Conservation (phyloP, 2,329 filamentous ascomycete genomes). For the Fusarium verrucosum region DNA sequence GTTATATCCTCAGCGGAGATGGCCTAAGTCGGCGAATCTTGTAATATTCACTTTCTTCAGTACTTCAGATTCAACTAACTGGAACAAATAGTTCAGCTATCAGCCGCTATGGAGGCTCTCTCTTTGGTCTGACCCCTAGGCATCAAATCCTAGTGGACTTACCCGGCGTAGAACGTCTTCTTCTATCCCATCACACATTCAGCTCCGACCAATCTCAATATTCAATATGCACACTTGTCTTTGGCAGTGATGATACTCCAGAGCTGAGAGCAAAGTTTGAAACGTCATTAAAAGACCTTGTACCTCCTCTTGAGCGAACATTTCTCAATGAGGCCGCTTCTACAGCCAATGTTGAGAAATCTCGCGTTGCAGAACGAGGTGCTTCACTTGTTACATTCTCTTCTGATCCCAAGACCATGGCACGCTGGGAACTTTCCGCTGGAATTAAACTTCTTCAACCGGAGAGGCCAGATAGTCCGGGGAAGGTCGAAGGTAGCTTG, state of each 20-base stretch:
- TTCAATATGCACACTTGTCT: slow-evolving; percentile 28
- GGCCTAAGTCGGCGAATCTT: slow-evolving; percentile 23
- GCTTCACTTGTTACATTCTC: slow-evolving; percentile 31
- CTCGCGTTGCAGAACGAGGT: slow-evolving; percentile 16
- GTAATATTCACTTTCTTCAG: not conserved
- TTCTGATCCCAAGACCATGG: slow-evolving; percentile 5
- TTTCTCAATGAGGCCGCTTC: slow-evolving; percentile 37
- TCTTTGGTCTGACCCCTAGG: slow-evolving; percentile 31
- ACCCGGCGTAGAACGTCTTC: slow-evolving; percentile 23
- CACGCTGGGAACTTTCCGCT: slow-evolving; percentile 34
- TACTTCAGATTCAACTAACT: not conserved
- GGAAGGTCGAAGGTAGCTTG: slow-evolving; percentile 17
- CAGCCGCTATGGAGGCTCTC: slow-evolving; percentile 27
- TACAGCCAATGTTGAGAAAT: slow-evolving; percentile 29
- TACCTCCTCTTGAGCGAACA: slow-evolving; percentile 19
- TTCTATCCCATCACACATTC: slow-evolving; percentile 28
- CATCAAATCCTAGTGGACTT: slow-evolving; percentile 32
- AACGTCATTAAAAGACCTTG: slow-evolving; percentile 10
- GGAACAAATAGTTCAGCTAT: not conserved
- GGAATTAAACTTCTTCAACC: not conserved
- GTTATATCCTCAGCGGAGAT: slow-evolving; percentile 21
- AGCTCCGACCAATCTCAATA: slow-evolving; percentile 15
- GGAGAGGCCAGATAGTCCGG: not conserved
- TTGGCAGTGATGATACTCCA: slow-evolving; percentile 12
- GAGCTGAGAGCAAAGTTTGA: slow-evolving; percentile 16